Percentiles rank a stretch among this genome's conserved stretches.
These are phyloP conservation scores for Sclerotinia trifoliorum DNA, from an alignment of 2,329 filamentous ascomycete species.

Conservation along the genomic window DNA sequence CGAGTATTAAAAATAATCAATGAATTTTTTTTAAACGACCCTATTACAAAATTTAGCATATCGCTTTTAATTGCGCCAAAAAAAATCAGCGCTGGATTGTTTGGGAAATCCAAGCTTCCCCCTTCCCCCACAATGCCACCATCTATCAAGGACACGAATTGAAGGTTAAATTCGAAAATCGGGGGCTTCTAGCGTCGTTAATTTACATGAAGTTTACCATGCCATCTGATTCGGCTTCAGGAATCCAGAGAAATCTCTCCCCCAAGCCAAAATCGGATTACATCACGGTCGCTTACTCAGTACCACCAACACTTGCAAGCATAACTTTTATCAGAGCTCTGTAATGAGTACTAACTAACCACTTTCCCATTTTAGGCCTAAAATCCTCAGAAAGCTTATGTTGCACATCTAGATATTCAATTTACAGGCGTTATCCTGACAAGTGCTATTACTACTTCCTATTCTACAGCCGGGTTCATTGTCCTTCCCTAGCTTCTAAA, in stretches of 20 bases:
- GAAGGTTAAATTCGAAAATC: not conserved
- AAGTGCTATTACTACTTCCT: not conserved
- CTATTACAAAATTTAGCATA: not conserved
- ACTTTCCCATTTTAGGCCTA: not conserved
- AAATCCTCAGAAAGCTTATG: not conserved
- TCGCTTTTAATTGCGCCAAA: not conserved
- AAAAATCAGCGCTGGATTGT: not conserved
- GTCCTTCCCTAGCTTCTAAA: not conserved
- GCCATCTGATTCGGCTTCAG: fast-evolving
- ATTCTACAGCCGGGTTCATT: not conserved
- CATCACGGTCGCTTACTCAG: not conserved
- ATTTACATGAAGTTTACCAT: not conserved
- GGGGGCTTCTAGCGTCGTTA: no score
- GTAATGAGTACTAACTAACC: not conserved
- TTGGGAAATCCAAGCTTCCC: not conserved
- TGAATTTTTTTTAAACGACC: no score
- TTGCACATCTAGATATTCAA: not conserved
- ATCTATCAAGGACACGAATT: not conserved
- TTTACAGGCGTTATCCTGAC: not conserved
- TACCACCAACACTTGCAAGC: not conserved
- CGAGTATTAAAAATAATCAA: not conserved
- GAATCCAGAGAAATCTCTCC: not conserved
- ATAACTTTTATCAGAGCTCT: not conserved
- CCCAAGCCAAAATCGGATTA: not conserved
- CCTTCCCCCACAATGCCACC: no score